Percentiles rank a stretch among this genome's conserved stretches.
phyloP scores from a whole-genome alignment of 352 stramenopile species.

The Pythium biforme region DNA sequence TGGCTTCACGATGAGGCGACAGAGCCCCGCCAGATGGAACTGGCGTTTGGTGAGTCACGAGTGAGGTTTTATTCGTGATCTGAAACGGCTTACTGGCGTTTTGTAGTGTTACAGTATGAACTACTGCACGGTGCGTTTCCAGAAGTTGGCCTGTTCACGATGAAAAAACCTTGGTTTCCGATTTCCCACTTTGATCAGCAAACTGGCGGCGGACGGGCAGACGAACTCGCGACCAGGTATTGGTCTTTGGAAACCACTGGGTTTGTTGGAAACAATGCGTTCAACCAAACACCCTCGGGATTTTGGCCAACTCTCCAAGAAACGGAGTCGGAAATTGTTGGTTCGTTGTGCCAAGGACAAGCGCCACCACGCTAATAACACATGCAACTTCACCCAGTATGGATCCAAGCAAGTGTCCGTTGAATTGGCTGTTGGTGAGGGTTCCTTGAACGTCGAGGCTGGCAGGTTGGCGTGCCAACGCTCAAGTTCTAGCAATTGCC shows the following conservation, averaged over 20 bases:
- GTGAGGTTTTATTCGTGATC: neutral
- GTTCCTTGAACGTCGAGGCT: neutral
- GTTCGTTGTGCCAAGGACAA: too few relatives aligned
- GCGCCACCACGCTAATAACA: too few relatives aligned
- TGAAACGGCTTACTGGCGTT: neutral
- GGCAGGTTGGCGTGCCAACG: too few relatives aligned
- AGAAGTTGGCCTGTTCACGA: neutral
- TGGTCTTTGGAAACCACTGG: neutral
- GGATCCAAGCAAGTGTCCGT: neutral
- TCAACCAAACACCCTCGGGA: neutral
- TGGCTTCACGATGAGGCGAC: conserved; percentile 13
- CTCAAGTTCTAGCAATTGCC: too few relatives aligned
- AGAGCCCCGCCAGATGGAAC: conserved; percentile 4
- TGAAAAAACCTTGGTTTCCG: conserved; percentile 1
- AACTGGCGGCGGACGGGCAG: neutral
- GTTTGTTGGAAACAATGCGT: neutral
- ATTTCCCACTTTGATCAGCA: neutral
- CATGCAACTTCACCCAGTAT: neutral
- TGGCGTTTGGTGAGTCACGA: neutral
- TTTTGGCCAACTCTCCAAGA: too few relatives aligned
- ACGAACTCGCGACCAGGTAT: neutral
- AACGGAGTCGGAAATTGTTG: too few relatives aligned
- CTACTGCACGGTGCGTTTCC: too few relatives aligned
- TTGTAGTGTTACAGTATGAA: conserved; percentile 2
- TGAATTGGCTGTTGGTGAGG: neutral